Percentiles rank a stretch among this genome's conserved stretches.
phyloP scores from a whole-genome alignment of 2,329 filamentous ascomycete genomes.

The Pestalotiopsis fici region DNA sequence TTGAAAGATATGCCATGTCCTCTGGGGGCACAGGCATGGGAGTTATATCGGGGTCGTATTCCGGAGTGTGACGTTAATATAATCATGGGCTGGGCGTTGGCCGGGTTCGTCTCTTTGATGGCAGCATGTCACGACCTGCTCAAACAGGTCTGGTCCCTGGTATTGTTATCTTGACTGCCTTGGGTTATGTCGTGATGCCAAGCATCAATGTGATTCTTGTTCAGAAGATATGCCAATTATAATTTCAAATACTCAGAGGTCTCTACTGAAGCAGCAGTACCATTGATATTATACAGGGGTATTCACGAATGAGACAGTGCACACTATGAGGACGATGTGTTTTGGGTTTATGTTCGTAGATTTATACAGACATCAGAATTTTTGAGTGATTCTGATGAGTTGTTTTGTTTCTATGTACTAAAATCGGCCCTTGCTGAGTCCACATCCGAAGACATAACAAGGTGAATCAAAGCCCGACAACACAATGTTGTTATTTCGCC shows the following conservation, averaged over 20 bases:
- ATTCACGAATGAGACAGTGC: neutral
- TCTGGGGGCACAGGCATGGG: constrained; percentile 16
- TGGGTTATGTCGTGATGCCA: too few species aligned
- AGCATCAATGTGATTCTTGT: too few species aligned
- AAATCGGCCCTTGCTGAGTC: neutral
- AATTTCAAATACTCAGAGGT: too few species aligned
- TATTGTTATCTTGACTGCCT: neutral
- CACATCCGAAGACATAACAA: neutral
- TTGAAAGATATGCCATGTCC: constrained; percentile 21
- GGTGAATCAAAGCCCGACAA: neutral
- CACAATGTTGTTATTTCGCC: neutral
- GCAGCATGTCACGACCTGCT: neutral
- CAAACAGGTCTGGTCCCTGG: neutral
- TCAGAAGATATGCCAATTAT: too few species aligned
- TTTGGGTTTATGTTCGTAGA: neutral
- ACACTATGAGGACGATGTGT: neutral
- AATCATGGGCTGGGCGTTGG: neutral
- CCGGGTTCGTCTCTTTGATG: neutral
- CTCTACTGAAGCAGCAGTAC: too few species aligned
- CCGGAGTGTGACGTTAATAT: constrained; percentile 15
- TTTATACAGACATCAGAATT: neutral
- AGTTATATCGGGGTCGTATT: constrained; percentile 26
- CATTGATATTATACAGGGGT: too few species aligned
- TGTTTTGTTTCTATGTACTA: neutral
- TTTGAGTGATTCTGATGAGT: neutral